These are phyloP conservation scores for Coix lacrymajobi DNA, from an alignment of 176 grass and related monocot species.

Conservation along the genomic window DNA sequence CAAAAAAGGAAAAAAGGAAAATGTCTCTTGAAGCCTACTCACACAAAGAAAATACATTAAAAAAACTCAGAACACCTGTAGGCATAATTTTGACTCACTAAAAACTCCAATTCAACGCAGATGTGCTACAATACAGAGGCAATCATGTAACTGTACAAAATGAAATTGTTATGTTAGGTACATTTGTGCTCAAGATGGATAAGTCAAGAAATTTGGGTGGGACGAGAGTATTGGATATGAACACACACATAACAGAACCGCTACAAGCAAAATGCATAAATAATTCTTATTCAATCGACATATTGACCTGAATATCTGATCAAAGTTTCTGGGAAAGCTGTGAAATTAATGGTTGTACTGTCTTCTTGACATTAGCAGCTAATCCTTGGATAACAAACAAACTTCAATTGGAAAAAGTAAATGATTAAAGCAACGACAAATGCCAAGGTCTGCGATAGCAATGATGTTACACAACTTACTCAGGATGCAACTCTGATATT, in stretches of 20 bases:
- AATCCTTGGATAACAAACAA: constrained; percentile 96
- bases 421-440: constrained; percentile 18
- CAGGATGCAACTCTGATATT: constrained; percentile 79
- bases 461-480: constrained; percentile 59
- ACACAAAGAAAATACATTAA: background rate
- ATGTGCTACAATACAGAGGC: constrained; percentile 79
- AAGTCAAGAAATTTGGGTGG: background rate
- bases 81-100: constrained; percentile 79
- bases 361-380: constrained; percentile 83
- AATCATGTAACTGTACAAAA: constrained; percentile 75
- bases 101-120: constrained; percentile 89
- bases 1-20: background rate
- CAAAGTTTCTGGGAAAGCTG: constrained; percentile 98
- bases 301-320: constrained; percentile 88
- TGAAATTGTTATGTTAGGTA: constrained; percentile 32
- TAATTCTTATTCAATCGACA: background rate
- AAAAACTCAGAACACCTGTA: constrained; percentile 62
- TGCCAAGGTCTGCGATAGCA: background rate
- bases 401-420: constrained; percentile 61
- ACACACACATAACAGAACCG: background rate
- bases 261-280: background rate
- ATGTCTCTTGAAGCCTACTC: background rate
- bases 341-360: constrained; percentile 85
- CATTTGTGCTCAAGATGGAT: background rate
- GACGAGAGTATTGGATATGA: background rate